Evolutionary conservation across 306 rosid species (phyloP).

Genomic region (Adenanthera pavonina): DNA sequence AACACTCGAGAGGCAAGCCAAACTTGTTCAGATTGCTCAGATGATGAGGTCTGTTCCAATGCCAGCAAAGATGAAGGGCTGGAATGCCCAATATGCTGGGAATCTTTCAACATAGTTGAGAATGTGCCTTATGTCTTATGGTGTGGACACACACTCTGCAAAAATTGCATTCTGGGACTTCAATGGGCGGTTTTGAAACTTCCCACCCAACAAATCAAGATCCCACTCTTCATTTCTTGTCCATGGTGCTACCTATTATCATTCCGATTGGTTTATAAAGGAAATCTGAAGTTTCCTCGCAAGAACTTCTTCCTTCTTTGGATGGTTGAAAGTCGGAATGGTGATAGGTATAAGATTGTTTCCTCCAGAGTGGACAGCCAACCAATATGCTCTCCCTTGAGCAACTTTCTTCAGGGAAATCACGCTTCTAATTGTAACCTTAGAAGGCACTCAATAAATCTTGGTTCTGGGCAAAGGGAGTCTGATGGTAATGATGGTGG

Average conservation of each 20-base stretch:
- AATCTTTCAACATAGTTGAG: conserved; percentile 94
- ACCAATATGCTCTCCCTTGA: conserved; percentile 47
- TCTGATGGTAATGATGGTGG: conserved; percentile 42
- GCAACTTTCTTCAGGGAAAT: conserved; percentile 51
- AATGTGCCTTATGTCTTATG: conserved; percentile 92
- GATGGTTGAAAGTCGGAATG: conserved; percentile 95
- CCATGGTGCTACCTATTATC: conserved; percentile 91
- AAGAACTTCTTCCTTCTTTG: conserved; percentile 90
- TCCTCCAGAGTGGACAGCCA: conserved; percentile 58
- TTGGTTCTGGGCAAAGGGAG: conserved; percentile 45
- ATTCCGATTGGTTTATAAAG: conserved; percentile 72
- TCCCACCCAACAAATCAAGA: conserved; percentile 66
- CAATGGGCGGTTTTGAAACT: conserved; percentile 80
- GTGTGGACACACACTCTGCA: conserved; percentile 96
- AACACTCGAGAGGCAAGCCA: conserved; percentile 50
- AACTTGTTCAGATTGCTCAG: conserved; percentile 71
- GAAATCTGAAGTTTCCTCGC: conserved; percentile 76
- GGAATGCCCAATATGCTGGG: conserved; percentile 95
- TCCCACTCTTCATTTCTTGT: conserved; percentile 78
- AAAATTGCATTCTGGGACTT: conserved; percentile 87
- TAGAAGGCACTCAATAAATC: conserved; percentile 57
- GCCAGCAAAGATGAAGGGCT: conserved; percentile 79
- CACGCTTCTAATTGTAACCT: conserved; percentile 49
- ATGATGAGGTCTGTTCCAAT: conserved; percentile 83
- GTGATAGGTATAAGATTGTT: conserved; percentile 62